These are phyloP conservation scores for Crithidia bombi DNA, from an alignment of 208 protist genomes.

Conservation along the genomic window DNA sequence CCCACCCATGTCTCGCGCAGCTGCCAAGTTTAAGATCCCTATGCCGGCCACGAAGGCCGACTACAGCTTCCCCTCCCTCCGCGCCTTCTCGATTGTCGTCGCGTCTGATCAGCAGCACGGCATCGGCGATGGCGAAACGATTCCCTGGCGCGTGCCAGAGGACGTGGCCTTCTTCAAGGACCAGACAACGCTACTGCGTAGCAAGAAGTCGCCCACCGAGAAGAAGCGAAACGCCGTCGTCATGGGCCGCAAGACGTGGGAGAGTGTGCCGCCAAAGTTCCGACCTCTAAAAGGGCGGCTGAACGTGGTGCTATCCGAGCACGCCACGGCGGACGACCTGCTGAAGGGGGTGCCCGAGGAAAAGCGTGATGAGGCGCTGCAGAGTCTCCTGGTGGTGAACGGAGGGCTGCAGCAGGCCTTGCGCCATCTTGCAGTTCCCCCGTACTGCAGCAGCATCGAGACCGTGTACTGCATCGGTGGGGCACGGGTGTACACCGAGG, in stretches of 20 bases:
- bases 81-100: slow-evolving; percentile 80
- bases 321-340: slow-evolving; percentile 47
- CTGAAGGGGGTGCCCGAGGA: slow-evolving; percentile 48
- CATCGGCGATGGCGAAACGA: slow-evolving; percentile 81
- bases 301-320: slow-evolving; percentile 91
- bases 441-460: slow-evolving; percentile 67
- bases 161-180: slow-evolving; percentile 91
- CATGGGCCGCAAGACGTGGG: slow-evolving; percentile 98
- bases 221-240: slow-evolving; percentile 93
- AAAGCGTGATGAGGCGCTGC: slow-evolving; percentile 47
- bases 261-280: slow-evolving; percentile 92
- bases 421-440: slow-evolving; percentile 53
- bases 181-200: slow-evolving; percentile 77
- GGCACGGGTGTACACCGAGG: slow-evolving; percentile 83
- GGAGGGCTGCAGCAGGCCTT: slow-evolving; percentile 67
- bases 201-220: slow-evolving; percentile 49
- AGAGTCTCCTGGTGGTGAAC: slow-evolving; percentile 56
- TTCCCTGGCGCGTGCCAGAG: slow-evolving; percentile 89
- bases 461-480: slow-evolving; percentile 95
- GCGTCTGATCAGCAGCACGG: slow-evolving; percentile 69
- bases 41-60: slow-evolving; percentile 65
- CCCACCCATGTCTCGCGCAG: slow-evolving; percentile 7
- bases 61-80: slow-evolving; percentile 52
- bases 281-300: slow-evolving; percentile 90
- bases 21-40: slow-evolving; percentile 63